Evolutionary conservation across 78 protist genomes (phyloP), one percentile per base, ranked within the genome.

Genomic region (Dictyostelium firmibasis): DNA sequence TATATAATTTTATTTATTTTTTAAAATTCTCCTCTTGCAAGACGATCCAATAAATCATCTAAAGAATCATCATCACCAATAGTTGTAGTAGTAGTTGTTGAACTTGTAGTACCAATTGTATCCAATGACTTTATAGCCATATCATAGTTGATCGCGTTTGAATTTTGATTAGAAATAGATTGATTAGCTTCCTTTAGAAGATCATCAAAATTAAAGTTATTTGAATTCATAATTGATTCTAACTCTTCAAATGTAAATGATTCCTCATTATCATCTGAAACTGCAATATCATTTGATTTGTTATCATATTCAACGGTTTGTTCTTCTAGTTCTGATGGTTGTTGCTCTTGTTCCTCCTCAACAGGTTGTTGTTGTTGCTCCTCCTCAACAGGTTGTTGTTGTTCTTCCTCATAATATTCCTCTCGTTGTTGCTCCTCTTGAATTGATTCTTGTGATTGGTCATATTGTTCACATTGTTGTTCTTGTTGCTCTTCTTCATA

Each of bases 21-120:
- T 84, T 85, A 85, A 18, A 85, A 74, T 70, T 85, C 91, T 69
- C 91, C 91, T 85, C 91, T 67, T 47, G 91, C 83, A 2, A 85
- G 50, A 43, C 91, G 74, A 47, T 85, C 91, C 0, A 85, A 31
- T 38, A 85, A 36, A 70, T 85, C 91, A 29, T 85, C 91, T 11
- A 85, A 47, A 44, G 74, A 79, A 72, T 85, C 82, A 78, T 23
- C 53, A 31, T 35, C 81, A 33, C 20, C 47, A 1, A 20, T 9
- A 13, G n/a, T 7, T 4, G 81, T 33, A 5, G 35, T 14, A 4
- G 75, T 27, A 35, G 14, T 75, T 16, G 41, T 33, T 31, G 25
- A 18, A 78, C 10, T n/a, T 9, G 35, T 38, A 4, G 50, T 8
- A 20, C 31, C 60, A 43, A 41, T 38, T 43, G 84, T n/a, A n/a